phyloP scores from a whole-genome alignment of 73 alveolate species.

The Tetrahymena elliotti region DNA sequence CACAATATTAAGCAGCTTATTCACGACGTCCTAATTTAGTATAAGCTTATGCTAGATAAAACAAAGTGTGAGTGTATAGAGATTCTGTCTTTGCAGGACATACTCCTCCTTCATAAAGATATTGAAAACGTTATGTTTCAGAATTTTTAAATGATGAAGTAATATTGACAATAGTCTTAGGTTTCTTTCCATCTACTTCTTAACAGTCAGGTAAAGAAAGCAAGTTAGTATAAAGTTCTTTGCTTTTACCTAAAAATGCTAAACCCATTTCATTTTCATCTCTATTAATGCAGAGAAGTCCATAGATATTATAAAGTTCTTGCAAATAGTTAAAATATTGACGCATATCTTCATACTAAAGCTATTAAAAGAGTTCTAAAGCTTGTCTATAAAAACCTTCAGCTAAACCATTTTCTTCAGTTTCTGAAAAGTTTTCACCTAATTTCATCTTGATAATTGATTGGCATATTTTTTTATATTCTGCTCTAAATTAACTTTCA shows the following conservation, averaged over 20 bases:
- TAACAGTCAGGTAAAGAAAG: background rate
- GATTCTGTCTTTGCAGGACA: conserved; percentile 76
- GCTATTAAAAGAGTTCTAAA: conserved; percentile 10
- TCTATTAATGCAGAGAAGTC: conserved; percentile 80
- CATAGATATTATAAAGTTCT: conserved; percentile 86
- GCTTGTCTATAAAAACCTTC: background rate
- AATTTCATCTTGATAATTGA: conserved; percentile 44
- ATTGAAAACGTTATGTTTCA: conserved; percentile 16
- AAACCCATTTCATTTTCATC: conserved; percentile 88
- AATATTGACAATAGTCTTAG: background rate
- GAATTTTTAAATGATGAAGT: background rate
- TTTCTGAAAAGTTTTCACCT: conserved; percentile 69
- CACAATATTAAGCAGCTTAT: conserved; percentile 88
- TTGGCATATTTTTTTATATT: background rate
- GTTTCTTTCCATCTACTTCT: background rate
- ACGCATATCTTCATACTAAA: conserved; percentile 52
- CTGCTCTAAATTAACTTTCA: background rate
- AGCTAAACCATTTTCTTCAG: conserved; percentile 68
- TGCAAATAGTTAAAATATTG: conserved; percentile 61
- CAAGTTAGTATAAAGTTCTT: conserved; percentile 57
- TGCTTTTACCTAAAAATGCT: conserved; percentile 82
- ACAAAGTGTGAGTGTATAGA: conserved; percentile 88
- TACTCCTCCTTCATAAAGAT: conserved; percentile 76
- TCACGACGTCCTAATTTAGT: conserved; percentile 86
- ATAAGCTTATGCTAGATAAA: conserved; percentile 95